Evolutionary conservation across 1,284 basidiomycete species (phyloP).

Genomic region (Ceratobasidium sp.): DNA sequence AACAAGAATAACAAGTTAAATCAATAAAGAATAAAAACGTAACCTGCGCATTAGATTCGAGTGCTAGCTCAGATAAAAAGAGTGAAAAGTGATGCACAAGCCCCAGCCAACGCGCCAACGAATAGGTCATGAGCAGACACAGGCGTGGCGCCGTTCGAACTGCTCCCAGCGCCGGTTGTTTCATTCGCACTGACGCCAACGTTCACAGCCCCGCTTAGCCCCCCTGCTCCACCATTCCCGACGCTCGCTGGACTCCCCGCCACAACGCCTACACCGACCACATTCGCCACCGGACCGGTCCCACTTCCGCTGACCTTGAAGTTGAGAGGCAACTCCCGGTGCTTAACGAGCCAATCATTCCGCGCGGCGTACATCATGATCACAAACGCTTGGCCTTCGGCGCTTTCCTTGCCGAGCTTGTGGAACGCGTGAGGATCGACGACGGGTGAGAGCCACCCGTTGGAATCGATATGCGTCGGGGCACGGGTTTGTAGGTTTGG

Average conservation of each 20-base stretch:
- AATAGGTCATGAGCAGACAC: background rate
- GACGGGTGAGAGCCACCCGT: constrained; percentile 15
- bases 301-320: background rate
- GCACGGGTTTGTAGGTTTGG: constrained; percentile 28
- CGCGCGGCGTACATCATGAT: constrained; percentile 41
- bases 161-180: background rate
- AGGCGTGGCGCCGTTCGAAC: constrained; percentile 3
- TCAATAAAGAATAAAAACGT: constrained; percentile 2
- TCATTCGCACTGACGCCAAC: background rate
- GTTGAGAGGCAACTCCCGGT: background rate
- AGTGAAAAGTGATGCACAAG: background rate
- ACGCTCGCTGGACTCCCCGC: constrained; percentile 16
- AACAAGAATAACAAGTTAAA: constrained; percentile 1
- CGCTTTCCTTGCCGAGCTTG: constrained; percentile 8
- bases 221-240: constrained; percentile 12
- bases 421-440: constrained; percentile 32
- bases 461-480: constrained; percentile 57
- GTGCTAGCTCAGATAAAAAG: constrained; percentile 4
- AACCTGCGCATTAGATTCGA: background rate
- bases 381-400: constrained; percentile 31
- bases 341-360: constrained; percentile 47
- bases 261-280: background rate
- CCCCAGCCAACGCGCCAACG: constrained; percentile 1
- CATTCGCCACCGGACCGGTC: constrained; percentile 9
- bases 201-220: constrained; percentile 17